Conservation (phyloP, 768 basidiomycete genomes). For the Podaxis sp. region DNA sequence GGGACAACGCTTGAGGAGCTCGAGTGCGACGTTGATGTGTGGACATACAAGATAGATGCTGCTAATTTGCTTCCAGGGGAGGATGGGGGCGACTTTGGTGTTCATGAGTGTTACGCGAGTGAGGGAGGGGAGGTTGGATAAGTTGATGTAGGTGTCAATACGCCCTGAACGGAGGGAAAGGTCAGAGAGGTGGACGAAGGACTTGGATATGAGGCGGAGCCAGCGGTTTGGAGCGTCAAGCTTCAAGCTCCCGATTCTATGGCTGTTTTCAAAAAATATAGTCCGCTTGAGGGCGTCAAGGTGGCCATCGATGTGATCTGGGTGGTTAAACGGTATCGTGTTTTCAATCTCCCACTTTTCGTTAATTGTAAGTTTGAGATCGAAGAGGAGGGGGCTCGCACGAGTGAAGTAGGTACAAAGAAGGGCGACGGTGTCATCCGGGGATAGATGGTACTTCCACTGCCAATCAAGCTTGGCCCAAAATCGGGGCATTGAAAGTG, state of each 20-base stretch:
- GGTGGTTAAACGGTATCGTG: background rate
- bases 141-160: background rate
- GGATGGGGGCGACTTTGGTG: conserved; percentile 6
- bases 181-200: conserved; percentile 2
- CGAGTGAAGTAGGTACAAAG: conserved; percentile 13
- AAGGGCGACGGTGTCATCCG: conserved; percentile 1
- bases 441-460: conserved; percentile 11
- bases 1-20: conserved; percentile 4
- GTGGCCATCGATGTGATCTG: conserved; percentile 4
- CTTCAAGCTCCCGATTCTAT: conserved; percentile 5
- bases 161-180: conserved; percentile 9
- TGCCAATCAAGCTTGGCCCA: conserved; percentile 12
- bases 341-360: conserved; percentile 13
- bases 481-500: conserved; percentile 1
- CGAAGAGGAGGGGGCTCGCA: background rate
- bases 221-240: conserved; percentile 7
- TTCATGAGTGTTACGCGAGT: background rate
- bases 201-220: conserved; percentile 4
- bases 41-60: background rate
- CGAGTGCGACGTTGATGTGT: conserved; percentile 11
- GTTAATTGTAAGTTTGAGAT: conserved; percentile 11
- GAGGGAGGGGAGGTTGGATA: conserved; percentile 2
- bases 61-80: conserved; percentile 7
- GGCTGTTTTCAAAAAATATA: conserved; percentile 1
- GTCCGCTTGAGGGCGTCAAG: conserved; percentile 4